Base-by-base conservation (phyloP, 169 alveolate genomes). In the Theileria equi region DNA sequence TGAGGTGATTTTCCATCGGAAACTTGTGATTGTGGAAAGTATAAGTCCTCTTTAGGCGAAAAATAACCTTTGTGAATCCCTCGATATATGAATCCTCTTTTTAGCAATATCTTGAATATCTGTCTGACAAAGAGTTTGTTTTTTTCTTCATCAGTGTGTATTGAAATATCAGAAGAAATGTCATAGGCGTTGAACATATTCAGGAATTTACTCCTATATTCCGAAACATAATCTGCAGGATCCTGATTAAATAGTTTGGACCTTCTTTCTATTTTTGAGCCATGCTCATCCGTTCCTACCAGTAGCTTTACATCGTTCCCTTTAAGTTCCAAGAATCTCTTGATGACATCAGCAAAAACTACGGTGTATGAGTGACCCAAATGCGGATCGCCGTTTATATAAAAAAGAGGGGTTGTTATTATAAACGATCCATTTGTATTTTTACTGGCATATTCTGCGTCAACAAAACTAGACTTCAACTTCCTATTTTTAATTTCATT, bases 221-320 rank as follows among this genome's bases (percentile, higher is more conserved):
- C 21, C 55, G 81, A 87, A 17, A 90, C 76, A 48, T 86, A 81
- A 21, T 41, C 41, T 44, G 45, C 28, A n/a, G 84, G 83, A 19
- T 55, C 69, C 0, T 57, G 65, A 3, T 86, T 71, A 19, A 64
- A 47, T 17, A 67, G 38, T 10, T 50, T 17, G 6, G 95, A 89
- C 44, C 77, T 80, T 36, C 58, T 36, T 58, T 90, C 82, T 10
- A 92, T 89, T 47, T 92, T 92, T 29, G 84, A 45, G 25, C 96
- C 96, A 49, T 92, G 96, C 49, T 92, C 96, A 65, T 92, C 96
- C 52, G 95, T 92, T 7, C 96, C 96, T 8, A 88, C 79, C 29
- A 85, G 72, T 28, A 82, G 59, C 38, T 57, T 16, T 21, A 64
- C 28, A 7, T 54, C 61, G 34, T 10, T 13, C 19, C 80, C 86